A percentile compares a stretch with the other conserved stretches of the same genome.
Conservation (phyloP, 2,329 filamentous ascomycete species). For the Venturia nashicola region DNA sequence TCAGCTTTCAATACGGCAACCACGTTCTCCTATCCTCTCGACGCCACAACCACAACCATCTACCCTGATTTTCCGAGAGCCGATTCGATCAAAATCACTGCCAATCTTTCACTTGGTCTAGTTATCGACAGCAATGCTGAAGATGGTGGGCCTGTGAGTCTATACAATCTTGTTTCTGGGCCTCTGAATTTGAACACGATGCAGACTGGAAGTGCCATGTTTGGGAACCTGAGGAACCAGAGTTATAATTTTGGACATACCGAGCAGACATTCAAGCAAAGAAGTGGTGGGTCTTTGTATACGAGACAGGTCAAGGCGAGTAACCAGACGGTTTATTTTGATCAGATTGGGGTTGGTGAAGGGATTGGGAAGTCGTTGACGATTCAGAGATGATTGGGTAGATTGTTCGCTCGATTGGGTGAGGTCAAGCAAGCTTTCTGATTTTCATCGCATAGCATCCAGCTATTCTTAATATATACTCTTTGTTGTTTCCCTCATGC, state of each 20-base stretch:
- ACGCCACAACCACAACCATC: background rate
- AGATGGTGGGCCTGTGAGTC: background rate
- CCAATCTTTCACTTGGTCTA: background rate
- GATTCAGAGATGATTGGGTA: background rate
- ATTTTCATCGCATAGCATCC: too few relatives aligned
- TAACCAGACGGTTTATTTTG: background rate
- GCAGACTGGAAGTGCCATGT: background rate
- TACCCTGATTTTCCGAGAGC: background rate
- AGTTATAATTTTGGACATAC: constrained; percentile 2
- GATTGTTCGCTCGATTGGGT: too few relatives aligned
- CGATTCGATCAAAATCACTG: background rate
- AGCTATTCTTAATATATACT: too few relatives aligned
- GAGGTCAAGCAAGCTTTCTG: too few relatives aligned
- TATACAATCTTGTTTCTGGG: background rate
- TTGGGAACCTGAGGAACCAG: background rate
- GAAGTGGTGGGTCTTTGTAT: constrained; percentile 1
- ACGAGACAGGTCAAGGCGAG: background rate
- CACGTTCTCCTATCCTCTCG: background rate
- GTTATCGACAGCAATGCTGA: background rate
- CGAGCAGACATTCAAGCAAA: background rate
- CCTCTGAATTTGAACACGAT: background rate
- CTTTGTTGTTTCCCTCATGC: too few relatives aligned
- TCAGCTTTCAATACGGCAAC: background rate
- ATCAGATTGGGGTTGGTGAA: background rate
- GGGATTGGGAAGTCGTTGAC: background rate